Conservation (phyloP, 2,329 filamentous ascomycete genomes). For the Teratosphaeria gauchensis region DNA sequence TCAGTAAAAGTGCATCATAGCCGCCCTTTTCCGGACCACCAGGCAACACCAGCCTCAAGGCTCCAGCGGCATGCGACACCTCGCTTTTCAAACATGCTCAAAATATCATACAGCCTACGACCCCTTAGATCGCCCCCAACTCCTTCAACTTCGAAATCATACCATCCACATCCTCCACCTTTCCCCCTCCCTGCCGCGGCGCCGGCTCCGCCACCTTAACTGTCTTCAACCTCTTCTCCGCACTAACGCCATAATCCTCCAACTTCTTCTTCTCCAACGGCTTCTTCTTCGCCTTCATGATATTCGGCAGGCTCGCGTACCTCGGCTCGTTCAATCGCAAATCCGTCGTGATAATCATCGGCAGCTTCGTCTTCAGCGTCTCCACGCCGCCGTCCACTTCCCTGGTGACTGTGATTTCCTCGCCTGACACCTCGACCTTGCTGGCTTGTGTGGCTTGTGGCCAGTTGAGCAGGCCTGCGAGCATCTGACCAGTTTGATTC, state of each 20-base stretch:
- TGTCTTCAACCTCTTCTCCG: conserved; percentile 69
- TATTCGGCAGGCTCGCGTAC: conserved; percentile 92
- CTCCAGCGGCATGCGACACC: too few species aligned
- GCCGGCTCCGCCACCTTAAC: conserved; percentile 85
- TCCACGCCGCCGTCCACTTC: conserved; percentile 95
- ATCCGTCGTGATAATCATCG: conserved; percentile 92
- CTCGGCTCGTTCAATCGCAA: conserved; percentile 87
- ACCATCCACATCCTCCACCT: conserved; percentile 96
- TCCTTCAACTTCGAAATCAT: conserved; percentile 91
- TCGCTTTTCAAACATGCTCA: background rate
- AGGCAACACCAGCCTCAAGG: background rate
- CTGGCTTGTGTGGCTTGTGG: conserved; percentile 88
- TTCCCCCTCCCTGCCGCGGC: conserved; percentile 80
- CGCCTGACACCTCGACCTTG: conserved; percentile 65
- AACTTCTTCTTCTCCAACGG: conserved; percentile 85
- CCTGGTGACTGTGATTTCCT: conserved; percentile 65
- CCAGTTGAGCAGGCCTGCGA: conserved; percentile 86
- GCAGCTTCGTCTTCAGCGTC: conserved; percentile 75
- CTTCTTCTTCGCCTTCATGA: conserved; percentile 99
- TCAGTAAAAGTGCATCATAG: too few species aligned
- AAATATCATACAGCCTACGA: conserved; percentile 34
- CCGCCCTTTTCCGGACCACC: too few species aligned
- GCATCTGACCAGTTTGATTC: conserved; percentile 94
- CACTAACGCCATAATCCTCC: conserved; percentile 69
- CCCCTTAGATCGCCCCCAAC: conserved; percentile 72